phyloP scores from a whole-genome alignment of 805 yeast species.

The Ogataea methylovora region DNA sequence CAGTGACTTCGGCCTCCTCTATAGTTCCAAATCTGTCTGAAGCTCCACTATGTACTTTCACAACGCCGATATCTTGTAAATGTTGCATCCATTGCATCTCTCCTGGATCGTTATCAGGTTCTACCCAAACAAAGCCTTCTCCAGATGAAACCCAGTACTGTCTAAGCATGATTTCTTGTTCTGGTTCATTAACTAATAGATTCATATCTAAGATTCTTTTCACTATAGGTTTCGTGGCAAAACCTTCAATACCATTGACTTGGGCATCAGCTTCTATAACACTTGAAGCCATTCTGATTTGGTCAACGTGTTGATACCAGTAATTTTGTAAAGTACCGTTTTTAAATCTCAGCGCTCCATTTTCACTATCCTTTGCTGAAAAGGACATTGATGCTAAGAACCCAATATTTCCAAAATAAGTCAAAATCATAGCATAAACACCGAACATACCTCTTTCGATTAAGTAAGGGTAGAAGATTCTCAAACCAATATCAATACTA shows the following conservation, averaged over 20 bases:
- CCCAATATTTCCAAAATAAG: conserved; percentile 41
- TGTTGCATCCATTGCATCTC: conserved; percentile 36
- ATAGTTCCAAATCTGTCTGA: no score
- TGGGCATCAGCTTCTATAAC: conserved; percentile 60
- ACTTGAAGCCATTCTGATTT: conserved; percentile 57
- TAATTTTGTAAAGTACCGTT: conserved; percentile 56
- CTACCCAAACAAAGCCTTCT: conserved; percentile 82
- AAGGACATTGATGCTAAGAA: conserved; percentile 35
- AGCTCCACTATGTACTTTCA: conserved; percentile 6
- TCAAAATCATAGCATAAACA: conserved; percentile 38
- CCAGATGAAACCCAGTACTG: conserved; percentile 88
- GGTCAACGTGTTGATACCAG: conserved; percentile 62
- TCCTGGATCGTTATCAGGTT: conserved; percentile 88
- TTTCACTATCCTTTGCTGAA: conserved; percentile 39
- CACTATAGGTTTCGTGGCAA: conserved; percentile 26
- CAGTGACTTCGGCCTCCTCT: no score
- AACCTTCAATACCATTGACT: conserved; percentile 36
- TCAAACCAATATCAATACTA: conserved; percentile 39
- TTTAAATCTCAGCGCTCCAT: conserved; percentile 53
- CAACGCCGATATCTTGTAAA: conserved; percentile 21
- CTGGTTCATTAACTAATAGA: conserved; percentile 41
- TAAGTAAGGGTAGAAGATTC: conserved; percentile 26
- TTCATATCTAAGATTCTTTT: conserved; percentile 25
- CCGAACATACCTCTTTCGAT: conserved; percentile 32
- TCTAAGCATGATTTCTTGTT: conserved; percentile 60